Evolutionary conservation across 441 rosid genomes (phyloP).

Genomic region (Codiaeum variegatum): DNA sequence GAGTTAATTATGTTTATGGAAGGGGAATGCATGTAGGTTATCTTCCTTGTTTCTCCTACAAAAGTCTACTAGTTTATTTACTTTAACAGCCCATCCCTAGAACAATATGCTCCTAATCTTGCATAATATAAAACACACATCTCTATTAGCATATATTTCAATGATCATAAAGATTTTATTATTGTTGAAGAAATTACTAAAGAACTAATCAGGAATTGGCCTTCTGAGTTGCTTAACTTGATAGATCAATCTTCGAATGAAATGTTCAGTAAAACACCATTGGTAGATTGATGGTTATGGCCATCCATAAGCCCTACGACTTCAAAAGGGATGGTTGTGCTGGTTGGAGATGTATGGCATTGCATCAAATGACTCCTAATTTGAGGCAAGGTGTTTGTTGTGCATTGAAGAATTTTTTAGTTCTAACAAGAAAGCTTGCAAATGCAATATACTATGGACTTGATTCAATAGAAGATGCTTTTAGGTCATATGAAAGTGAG

Average conservation of each 20-base stretch:
- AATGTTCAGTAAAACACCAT: constrained; percentile 63
- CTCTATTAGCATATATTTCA: background rate
- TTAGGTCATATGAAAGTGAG: constrained; percentile 45
- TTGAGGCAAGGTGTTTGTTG: constrained; percentile 79
- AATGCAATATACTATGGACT: constrained; percentile 40
- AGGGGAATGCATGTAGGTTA: constrained; percentile 79
- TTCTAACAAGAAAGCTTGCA: constrained; percentile 58
- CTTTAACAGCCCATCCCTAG: constrained; percentile 77
- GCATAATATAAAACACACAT: background rate
- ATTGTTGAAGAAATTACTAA: constrained; percentile 44
- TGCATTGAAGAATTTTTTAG: constrained; percentile 71
- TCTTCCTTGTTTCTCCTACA: constrained; percentile 67
- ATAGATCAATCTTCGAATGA: constrained; percentile 69
- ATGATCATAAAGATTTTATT: background rate
- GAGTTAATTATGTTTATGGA: constrained; percentile 68
- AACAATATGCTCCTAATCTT: constrained; percentile 28
- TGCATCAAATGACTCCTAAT: constrained; percentile 97
- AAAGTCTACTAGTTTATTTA: constrained; percentile 92
- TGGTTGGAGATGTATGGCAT: constrained; percentile 91
- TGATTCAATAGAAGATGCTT: constrained; percentile 48
- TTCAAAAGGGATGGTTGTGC: constrained; percentile 57
- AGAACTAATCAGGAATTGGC: constrained; percentile 61
- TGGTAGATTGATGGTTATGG: constrained; percentile 90
- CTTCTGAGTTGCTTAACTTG: constrained; percentile 51
- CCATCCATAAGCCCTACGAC: constrained; percentile 61